Evolutionary conservation across 352 stramenopile genomes (phyloP), one percentile per base, ranked within the genome.

Genomic region (Peronospora farinosa): DNA sequence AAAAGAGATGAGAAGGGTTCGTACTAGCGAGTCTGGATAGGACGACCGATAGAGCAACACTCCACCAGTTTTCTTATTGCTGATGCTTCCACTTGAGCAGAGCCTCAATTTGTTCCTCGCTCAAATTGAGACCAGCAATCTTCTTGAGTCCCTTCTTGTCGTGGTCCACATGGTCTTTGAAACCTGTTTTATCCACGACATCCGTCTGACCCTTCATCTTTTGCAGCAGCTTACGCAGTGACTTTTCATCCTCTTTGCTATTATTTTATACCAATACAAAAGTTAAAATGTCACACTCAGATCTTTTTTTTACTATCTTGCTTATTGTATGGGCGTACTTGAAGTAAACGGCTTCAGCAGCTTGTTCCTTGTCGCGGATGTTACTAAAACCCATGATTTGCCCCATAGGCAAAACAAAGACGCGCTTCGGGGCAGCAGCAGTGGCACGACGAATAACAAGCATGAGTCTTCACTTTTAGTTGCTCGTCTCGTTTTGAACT

Each of bases 81-180:
- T 89, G 65, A 75, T 92, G 81, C 75, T 93, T 93, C 82, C 82
- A 93, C 74, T 93, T 89, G 67, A 93, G 78, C 46, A 93, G 73
- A 46, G 76, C 79, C 19, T 78, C 67, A 41, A 87, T 57, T 67
- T 89, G 78, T 54, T 86, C 78, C n/a, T 74, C 44, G 40, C 58
- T 72, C 53, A 89, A 58, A 31, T 86, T 52, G 38, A 89, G 63
- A 40, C 80, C 82, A 33, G 61, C 12, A 44, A 93, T 84, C 40
- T 72, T 59, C 54, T 83, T 65, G 16, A 93, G 65, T 9, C 76
- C 76, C 58, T 84, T 73, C 63, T 74, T 82, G 64, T 93, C 82
- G 67, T 88, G 67, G 27, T 78, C 65, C 36, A 90, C 54, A 65
- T 93, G 79, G 63, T 68, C 55, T 72, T 93, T 84, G 28, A 67